A percentile compares a stretch with the other conserved stretches of the same genome.
phyloP scores from a whole-genome alignment of 2,329 filamentous ascomycete species.

The Alternaria triticina region DNA sequence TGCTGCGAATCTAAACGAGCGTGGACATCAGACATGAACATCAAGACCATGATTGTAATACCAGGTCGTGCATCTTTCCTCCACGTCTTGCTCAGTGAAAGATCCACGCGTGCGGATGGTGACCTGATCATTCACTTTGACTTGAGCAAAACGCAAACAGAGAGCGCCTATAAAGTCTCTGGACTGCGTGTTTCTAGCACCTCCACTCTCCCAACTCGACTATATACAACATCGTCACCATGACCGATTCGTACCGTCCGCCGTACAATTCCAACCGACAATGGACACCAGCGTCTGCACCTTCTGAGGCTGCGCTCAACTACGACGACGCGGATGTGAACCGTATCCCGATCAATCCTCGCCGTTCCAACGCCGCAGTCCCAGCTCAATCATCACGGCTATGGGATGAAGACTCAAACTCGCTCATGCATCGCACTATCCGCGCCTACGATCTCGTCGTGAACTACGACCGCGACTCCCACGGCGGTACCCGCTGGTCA shows the following conservation, averaged over 20 bases:
- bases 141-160: not conserved
- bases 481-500: constrained; percentile 26
- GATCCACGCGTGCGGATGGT: not conserved
- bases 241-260: not conserved
- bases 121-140: not conserved
- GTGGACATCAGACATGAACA: not conserved
- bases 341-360: not conserved
- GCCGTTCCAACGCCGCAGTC: not conserved
- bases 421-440: constrained; percentile 20
- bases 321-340: not conserved
- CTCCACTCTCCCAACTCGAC: not conserved
- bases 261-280: not conserved
- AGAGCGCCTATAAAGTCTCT: not conserved
- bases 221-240: not conserved
- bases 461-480: constrained; percentile 19
- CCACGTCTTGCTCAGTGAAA: not conserved
- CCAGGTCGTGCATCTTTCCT: not conserved
- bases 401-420: constrained; percentile 14
- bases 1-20: not conserved
- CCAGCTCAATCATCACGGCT: constrained; percentile 3
- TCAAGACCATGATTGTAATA: not conserved
- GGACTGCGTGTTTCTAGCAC: not conserved
- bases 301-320: not conserved
- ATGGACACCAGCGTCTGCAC: not conserved
- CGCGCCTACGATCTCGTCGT: constrained; percentile 29